Base-by-base conservation (phyloP, 441 rosid genomes). In the Euphorbia celastroides region DNA sequence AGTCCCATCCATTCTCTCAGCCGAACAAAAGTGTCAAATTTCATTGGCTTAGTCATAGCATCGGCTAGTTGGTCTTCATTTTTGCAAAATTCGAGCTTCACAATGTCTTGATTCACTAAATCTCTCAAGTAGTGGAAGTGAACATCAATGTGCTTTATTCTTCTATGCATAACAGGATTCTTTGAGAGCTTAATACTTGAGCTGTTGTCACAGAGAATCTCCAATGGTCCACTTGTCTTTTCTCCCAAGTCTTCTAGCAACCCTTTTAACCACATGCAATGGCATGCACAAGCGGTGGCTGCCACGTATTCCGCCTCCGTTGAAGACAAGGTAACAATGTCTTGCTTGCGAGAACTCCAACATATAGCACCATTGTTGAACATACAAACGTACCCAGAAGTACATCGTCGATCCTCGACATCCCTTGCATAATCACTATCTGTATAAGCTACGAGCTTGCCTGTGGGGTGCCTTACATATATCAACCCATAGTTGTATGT, bases 321-420 rank as follows among this genome's bases (percentile, higher is more conserved):
- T 1, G 56, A 51, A 5, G 67, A 69, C 0, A 69, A 51, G 8
- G 73, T 26, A 26, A 54, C 54, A 7, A 38, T 55, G 0, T 12
- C 51, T 62, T 61, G 73, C 54, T 69, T 69, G 3, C 51, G 34
- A 22, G 73, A 69, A 46, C 58, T 62, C 67, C 62, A 69, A 14
- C 27, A 61, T 1, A 69, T 54, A 7, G 70, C 55, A 1, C 16
- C 41, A 23, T 51, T 23, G 23, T 8, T 56, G 6, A 65, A 46
- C 14, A 34, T 7, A 25, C 30, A 62, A 9, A n/a, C 58, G 16
- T 60, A 46, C 1, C 66, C 58, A 0, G 59, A 46, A 22, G 66
- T 68, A 10, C 72, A 44, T 9, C 48, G 60, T 3, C 66, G 32
- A 22, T 68, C 66, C 3, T 60, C 60, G 13, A 66, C 1, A 56